These are phyloP conservation scores for Blastomyces percursus DNA, from an alignment of 2,329 filamentous ascomycete genomes.

Conservation along the genomic window DNA sequence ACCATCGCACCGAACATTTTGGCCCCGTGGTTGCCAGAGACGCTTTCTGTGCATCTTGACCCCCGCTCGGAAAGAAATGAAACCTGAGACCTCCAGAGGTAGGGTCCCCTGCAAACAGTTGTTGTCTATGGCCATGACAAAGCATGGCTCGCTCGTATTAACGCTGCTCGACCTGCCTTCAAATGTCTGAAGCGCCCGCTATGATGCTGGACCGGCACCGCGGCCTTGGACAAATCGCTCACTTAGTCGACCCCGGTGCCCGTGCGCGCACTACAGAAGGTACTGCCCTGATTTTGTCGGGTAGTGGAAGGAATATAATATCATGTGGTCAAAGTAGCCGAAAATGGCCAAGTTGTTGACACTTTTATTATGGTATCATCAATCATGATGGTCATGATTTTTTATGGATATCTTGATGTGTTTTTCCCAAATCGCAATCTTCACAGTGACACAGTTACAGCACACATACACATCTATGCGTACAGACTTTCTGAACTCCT, in stretches of 20 bases:
- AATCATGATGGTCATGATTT: background rate
- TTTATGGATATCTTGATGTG: background rate
- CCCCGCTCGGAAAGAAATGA: background rate
- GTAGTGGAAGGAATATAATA: background rate
- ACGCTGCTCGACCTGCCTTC: background rate
- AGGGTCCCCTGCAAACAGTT: background rate
- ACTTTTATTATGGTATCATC: background rate
- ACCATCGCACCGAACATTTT: background rate
- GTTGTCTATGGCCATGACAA: background rate
- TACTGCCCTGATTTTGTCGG: background rate
- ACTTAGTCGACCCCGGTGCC: too few species aligned
- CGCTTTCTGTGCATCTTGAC: background rate
- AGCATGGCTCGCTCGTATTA: background rate
- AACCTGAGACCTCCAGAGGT: background rate
- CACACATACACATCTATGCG: background rate
- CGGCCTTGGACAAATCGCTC: background rate
- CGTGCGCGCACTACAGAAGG: background rate
- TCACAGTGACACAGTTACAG: background rate
- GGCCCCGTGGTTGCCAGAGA: background rate
- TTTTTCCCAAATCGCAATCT: background rate
- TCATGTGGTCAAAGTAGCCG: too few species aligned
- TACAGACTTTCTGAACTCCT: background rate
- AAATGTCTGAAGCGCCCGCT: background rate
- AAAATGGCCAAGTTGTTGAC: background rate
- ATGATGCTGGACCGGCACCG: background rate